phyloP scores from a whole-genome alignment of 228 moss, liverwort and hornwort genomes.

The Sphagnum magellanicum region DNA sequence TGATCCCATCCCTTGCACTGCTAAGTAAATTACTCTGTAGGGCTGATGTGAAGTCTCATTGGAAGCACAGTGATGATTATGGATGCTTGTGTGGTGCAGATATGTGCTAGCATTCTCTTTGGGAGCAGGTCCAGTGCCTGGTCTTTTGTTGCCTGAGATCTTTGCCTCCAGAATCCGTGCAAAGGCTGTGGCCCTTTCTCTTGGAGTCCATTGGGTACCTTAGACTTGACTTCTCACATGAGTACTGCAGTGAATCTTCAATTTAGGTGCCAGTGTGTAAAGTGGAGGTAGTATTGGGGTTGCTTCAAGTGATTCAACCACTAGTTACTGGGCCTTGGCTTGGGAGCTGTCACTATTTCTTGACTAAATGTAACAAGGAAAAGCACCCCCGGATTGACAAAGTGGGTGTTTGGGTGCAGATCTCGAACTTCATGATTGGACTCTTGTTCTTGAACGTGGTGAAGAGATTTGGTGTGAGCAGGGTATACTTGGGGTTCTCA shows the following conservation, averaged over 20 bases:
- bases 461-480: slow-evolving; percentile 76
- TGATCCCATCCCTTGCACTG: background rate
- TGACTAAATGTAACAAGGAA: too few relatives aligned
- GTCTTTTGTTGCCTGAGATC: slow-evolving; percentile 85
- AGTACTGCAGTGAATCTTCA: too few relatives aligned
- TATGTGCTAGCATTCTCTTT: slow-evolving; percentile 81
- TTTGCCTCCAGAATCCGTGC: slow-evolving; percentile 88
- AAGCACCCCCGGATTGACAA: background rate
- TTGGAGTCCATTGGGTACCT: slow-evolving; percentile 94
- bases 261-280: too few relatives aligned
- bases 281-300: too few relatives aligned
- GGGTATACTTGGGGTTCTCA: slow-evolving; percentile 77
- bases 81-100: slow-evolving; percentile 21
- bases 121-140: slow-evolving; percentile 93
- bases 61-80: too few relatives aligned
- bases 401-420: slow-evolving; percentile 24
- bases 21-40: too few relatives aligned
- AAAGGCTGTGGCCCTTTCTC: slow-evolving; percentile 80
- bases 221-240: background rate
- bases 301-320: too few relatives aligned
- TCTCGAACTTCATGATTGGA: slow-evolving; percentile 79
- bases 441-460: slow-evolving; percentile 80
- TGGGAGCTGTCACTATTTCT: too few relatives aligned
- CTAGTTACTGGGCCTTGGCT: too few relatives aligned
- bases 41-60: too few relatives aligned